Evolutionary conservation across 1,284 basidiomycete species (phyloP).

Genomic region (Cryptococcus neoformans): DNA sequence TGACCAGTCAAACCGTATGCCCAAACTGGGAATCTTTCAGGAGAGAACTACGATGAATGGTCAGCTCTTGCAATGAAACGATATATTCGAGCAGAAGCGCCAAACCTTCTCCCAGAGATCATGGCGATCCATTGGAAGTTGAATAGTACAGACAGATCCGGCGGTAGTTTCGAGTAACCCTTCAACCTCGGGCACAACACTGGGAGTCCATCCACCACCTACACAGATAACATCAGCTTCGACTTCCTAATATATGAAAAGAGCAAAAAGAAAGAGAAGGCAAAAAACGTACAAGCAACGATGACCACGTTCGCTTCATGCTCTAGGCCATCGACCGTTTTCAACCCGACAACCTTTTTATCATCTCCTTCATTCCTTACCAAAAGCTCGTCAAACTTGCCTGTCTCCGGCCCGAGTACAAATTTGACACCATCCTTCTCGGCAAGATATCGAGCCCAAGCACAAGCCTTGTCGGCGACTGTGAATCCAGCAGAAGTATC

Average conservation of each 20-base stretch:
- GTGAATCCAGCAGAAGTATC: slow-evolving; percentile 25
- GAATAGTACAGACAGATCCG: slow-evolving; percentile 21
- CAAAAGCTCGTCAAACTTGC: slow-evolving; percentile 14
- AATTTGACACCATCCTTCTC: slow-evolving; percentile 22
- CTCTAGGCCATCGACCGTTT: slow-evolving; percentile 21
- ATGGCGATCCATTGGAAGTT: slow-evolving; percentile 18
- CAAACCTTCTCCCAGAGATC: slow-evolving; percentile 26
- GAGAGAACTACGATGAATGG: slow-evolving; percentile 11
- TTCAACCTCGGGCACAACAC: slow-evolving; percentile 19
- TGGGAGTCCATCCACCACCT: slow-evolving; percentile 32
- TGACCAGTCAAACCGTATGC: slow-evolving; percentile 22
- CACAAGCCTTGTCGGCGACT: slow-evolving; percentile 22
- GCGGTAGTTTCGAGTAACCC: slow-evolving; percentile 24
- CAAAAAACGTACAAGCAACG: slow-evolving; percentile 20
- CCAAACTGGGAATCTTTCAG: slow-evolving; percentile 27
- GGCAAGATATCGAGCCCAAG: slow-evolving; percentile 18
- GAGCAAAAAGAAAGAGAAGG: neutral
- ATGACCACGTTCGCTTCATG: slow-evolving; percentile 23
- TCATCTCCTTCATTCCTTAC: slow-evolving; percentile 1
- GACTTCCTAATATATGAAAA: neutral
- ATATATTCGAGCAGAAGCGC: neutral
- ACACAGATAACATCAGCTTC: neutral
- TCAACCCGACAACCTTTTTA: slow-evolving; percentile 16
- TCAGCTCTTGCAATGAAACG: neutral
- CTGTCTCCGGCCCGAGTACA: slow-evolving; percentile 14